Evolutionary conservation across 2,329 filamentous ascomycete genomes (phyloP).

Genomic region (Colletotrichum shisoi): DNA sequence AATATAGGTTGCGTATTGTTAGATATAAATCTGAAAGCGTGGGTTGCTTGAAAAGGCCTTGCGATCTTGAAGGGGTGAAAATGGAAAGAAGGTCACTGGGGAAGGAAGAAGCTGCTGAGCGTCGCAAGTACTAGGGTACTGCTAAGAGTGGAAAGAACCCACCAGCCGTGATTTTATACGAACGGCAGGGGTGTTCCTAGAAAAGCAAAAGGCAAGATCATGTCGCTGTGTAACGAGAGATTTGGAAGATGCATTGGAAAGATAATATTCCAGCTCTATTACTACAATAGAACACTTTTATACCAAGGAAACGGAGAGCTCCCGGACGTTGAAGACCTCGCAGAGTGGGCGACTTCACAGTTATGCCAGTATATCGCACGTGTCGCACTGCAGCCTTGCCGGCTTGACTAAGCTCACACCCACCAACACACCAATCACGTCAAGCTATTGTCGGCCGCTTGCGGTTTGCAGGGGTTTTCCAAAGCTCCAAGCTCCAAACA

Average conservation of each 20-base stretch:
- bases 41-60: neutral
- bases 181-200: slow-evolving; percentile 9
- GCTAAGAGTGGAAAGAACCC: slow-evolving; percentile 13
- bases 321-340: neutral
- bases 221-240: neutral
- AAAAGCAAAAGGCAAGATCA: neutral
- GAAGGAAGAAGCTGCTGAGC: slow-evolving; percentile 24
- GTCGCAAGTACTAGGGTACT: slow-evolving; percentile 14
- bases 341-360: neutral
- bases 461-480: slow-evolving; percentile 35
- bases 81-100: neutral
- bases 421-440: slow-evolving; percentile 26
- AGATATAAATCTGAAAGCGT: too few relatives aligned
- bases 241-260: neutral
- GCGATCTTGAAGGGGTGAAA: slow-evolving; percentile 1
- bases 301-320: neutral
- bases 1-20: neutral
- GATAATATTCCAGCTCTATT: neutral
- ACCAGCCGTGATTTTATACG: neutral
- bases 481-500: slow-evolving; percentile 36
- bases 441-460: slow-evolving; percentile 27
- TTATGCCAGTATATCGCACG: slow-evolving; percentile 25
- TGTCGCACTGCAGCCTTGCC: slow-evolving; percentile 40
- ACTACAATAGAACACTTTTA: neutral
- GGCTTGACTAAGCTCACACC: slow-evolving; percentile 35